phyloP scores from a whole-genome alignment of 441 rosid genomes.

The Capsella rubella region DNA sequence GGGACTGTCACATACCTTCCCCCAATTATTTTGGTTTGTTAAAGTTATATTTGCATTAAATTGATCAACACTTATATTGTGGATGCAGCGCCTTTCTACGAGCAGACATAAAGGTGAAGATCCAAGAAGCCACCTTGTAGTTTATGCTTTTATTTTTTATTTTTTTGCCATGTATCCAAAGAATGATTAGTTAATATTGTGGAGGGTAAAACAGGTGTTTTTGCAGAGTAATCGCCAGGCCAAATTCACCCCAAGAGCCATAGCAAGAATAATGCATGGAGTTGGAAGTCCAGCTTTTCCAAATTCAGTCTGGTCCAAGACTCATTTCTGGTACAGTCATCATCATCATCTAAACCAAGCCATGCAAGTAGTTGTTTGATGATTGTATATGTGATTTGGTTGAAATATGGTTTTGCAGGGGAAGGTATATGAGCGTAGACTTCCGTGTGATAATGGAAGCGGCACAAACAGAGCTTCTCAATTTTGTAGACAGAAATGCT shows the following conservation, averaged over 20 bases:
- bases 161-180: conserved; percentile 12
- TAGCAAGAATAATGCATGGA: conserved; percentile 95
- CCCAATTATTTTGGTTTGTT: background rate
- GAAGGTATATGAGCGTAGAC: conserved; percentile 71
- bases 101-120: conserved; percentile 91
- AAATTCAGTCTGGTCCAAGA: conserved; percentile 73
- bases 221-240: conserved; percentile 77
- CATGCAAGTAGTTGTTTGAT: conserved; percentile 10
- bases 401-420: conserved; percentile 59
- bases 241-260: conserved; percentile 90
- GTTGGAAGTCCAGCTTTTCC: conserved; percentile 92
- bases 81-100: conserved; percentile 84
- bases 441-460: conserved; percentile 81
- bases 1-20: background rate
- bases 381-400: background rate
- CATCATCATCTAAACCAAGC: conserved; percentile 14
- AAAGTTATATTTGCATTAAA: conserved; percentile 18
- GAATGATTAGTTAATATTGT: conserved; percentile 8
- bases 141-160: background rate
- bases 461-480: conserved; percentile 80
- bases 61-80: conserved; percentile 47
- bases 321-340: conserved; percentile 87
- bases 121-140: conserved; percentile 28
- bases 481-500: conserved; percentile 60
- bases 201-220: conserved; percentile 66